A percentile compares a stretch with the other conserved stretches of the same genome.
phyloP scores from a whole-genome alignment of 495 filamentous ascomycete genomes.

The Hypoxylon perforatum region DNA sequence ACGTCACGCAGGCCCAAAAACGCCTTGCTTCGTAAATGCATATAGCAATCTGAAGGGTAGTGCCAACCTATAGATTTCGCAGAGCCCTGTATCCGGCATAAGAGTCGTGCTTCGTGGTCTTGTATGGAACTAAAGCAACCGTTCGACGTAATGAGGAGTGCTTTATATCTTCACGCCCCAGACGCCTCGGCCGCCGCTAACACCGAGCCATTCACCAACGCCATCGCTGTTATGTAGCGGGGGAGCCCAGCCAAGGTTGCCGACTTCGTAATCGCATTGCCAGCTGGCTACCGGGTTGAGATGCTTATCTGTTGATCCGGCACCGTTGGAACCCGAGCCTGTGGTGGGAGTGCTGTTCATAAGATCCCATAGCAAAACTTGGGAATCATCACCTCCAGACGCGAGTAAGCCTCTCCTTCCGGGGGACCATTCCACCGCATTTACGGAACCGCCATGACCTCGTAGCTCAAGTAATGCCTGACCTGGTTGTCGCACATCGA shows the following conservation, averaged over 20 bases:
- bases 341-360: conserved; percentile 72
- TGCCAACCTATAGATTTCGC: conserved; percentile 29
- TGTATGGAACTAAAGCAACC: not conserved
- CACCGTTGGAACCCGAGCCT: conserved; percentile 57
- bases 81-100: conserved; percentile 13
- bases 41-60: conserved; percentile 26
- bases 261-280: conserved; percentile 96
- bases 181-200: conserved; percentile 88
- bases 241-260: conserved; percentile 94
- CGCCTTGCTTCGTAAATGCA: conserved; percentile 42
- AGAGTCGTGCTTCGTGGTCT: not conserved
- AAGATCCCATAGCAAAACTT: conserved; percentile 94
- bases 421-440: conserved; percentile 96
- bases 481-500: conserved; percentile 96
- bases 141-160: not conserved
- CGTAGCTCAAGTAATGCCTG: conserved; percentile 94
- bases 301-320: conserved; percentile 63
- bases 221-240: conserved; percentile 76
- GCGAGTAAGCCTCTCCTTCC: conserved; percentile 86
- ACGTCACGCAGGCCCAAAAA: conserved; percentile 18
- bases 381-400: conserved; percentile 89
- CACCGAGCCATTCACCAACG: conserved; percentile 88
- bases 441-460: conserved; percentile 87
- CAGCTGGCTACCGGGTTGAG: conserved; percentile 83
- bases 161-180: conserved; percentile 77